These are phyloP conservation scores for Moesziomyces globuligerus DNA, from an alignment of 1,284 basidiomycete genomes.

Conservation along the genomic window DNA sequence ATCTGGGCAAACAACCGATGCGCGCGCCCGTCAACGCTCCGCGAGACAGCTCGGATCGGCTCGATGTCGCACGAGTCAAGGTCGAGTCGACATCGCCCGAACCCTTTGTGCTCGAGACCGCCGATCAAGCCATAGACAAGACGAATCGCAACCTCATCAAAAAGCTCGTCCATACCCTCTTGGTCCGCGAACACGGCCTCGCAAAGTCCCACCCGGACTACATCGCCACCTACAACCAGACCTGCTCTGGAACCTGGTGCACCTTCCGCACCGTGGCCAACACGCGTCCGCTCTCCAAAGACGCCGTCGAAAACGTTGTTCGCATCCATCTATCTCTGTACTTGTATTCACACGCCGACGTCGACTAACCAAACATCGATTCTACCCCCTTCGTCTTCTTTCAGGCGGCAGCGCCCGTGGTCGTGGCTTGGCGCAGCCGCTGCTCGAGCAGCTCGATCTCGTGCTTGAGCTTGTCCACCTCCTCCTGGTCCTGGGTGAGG, in stretches of 20 bases:
- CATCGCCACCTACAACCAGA: conserved; percentile 50
- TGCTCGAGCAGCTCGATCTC: conserved; percentile 39
- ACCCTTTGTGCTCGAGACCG: conserved; percentile 18
- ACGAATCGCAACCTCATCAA: conserved; percentile 43
- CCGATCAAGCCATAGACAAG: conserved; percentile 30
- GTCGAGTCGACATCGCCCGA: conserved; percentile 32
- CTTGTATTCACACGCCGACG: conserved; percentile 25
- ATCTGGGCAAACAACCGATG: conserved; percentile 33
- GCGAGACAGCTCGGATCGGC: conserved; percentile 7
- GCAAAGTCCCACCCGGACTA: conserved; percentile 46
- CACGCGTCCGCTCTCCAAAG: conserved; percentile 18
- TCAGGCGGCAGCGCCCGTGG: conserved; percentile 11
- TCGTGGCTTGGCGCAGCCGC: conserved; percentile 8
- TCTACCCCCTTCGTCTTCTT: neutral
- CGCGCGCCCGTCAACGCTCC: conserved; percentile 7
- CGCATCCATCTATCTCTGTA: conserved; percentile 43
- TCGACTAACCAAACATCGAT: conserved; percentile 11
- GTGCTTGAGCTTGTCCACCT: conserved; percentile 37
- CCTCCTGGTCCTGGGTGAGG: conserved; percentile 34
- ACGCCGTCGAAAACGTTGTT: conserved; percentile 34
- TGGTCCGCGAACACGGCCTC: conserved; percentile 27
- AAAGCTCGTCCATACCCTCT: conserved; percentile 37
- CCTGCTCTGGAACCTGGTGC: conserved; percentile 55
- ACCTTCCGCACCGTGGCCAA: conserved; percentile 36
- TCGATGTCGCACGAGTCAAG: conserved; percentile 30